These are phyloP conservation scores for Rhizopus arrhizus DNA, from an alignment of 371 early-diverging fungal genomes.

Conservation along the genomic window DNA sequence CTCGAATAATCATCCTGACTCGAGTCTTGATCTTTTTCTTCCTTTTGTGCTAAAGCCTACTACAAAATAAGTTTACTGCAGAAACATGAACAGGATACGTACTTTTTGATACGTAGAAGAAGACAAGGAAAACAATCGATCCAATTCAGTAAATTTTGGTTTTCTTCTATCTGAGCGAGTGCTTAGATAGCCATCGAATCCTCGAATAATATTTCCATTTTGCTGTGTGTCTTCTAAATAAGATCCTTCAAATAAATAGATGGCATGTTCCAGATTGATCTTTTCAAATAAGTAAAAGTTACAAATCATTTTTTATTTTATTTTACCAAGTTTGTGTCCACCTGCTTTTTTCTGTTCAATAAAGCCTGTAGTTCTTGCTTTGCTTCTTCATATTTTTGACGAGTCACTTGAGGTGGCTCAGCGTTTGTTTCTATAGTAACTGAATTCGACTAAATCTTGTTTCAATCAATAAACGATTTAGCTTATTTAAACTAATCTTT, in stretches of 20 bases:
- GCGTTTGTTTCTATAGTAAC: neutral
- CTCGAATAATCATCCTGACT: constrained; percentile 57
- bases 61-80: neutral
- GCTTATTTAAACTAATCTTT: no score
- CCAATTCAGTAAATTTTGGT: constrained; percentile 62
- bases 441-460: no score
- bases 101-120: constrained; percentile 71
- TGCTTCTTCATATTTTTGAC: constrained; percentile 63
- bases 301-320: no score
- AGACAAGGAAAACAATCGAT: constrained; percentile 66
- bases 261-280: constrained; percentile 69
- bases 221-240: constrained; percentile 82
- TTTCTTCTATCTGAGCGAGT: constrained; percentile 59
- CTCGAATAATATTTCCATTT: constrained; percentile 81
- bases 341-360: constrained; percentile 61
- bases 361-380: constrained; percentile 61
- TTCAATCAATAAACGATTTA: no score
- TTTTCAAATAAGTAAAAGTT: neutral
- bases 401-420: constrained; percentile 51
- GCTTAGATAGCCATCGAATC: constrained; percentile 78
- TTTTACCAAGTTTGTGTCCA: constrained; percentile 63
- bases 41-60: constrained; percentile 61
- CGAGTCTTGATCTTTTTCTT: constrained; percentile 60
- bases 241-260: constrained; percentile 79
- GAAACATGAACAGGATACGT: constrained; percentile 6